Evolutionary conservation across 768 basidiomycete genomes (phyloP), one percentile per base, ranked within the genome.

Genomic region (Serendipita vermifera): DNA sequence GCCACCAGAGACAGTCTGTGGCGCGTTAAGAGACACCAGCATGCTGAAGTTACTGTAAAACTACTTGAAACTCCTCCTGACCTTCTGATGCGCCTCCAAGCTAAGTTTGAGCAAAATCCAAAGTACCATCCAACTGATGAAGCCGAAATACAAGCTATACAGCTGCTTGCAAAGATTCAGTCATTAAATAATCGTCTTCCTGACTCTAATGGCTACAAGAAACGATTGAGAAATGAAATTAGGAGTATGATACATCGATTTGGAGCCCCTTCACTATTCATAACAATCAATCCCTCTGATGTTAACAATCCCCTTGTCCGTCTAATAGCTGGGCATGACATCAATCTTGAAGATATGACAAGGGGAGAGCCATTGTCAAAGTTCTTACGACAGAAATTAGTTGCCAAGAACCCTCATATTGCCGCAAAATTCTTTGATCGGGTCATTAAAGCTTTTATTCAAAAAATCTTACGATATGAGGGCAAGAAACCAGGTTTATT

Each of bases 201-300:
- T 3, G 74, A 70, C 0, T 70, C 71, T 0, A 41, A 68, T 1
- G 63, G 70, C 0, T 56, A 69, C 0, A 60, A 64, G 33, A 20
- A 66, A 0, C 29, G 33, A 0, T 67, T 69, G 62, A 43, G 69
- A 0, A 75, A 75, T 66, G 68, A 75, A 58, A 73, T 74, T 22
- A 43, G 66, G 2, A 64, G 43, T 1, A 29, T 74, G 13, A 72
- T 69, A 35, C 62, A 65, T 4, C 59, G 64, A 1, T 57, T 67
- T n/a, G 73, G 75, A 0, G 9, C 71, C 1, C 74, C 73, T 3
- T 68, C 60, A 17, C 72, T 76, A 29, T 77, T 65, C 58, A 55
- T 77, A 1, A 77, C 75, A 0, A 67, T 75, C 3, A 76, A 76
- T 63, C 75, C 75, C 20, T 67, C 69, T n/a, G 73, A 74, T 56